Percentiles rank a stretch among this genome's conserved stretches.
These are phyloP conservation scores for Laguncularia racemosa DNA, from an alignment of 345 rosid species.

Conservation along the genomic window DNA sequence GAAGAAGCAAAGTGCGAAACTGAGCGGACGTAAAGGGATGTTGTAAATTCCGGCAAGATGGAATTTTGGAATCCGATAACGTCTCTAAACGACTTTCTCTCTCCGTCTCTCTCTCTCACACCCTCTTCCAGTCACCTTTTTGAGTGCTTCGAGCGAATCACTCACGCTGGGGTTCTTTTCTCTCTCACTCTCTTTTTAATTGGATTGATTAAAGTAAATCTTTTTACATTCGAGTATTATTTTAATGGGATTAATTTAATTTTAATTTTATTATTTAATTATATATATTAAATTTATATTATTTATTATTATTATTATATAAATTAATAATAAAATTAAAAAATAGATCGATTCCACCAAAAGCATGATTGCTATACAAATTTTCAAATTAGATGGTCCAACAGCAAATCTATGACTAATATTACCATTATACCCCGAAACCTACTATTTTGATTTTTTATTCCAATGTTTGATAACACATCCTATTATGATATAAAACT, in stretches of 20 bases:
- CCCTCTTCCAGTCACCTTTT: slow-evolving; percentile 29
- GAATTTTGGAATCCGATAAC: slow-evolving; percentile 79
- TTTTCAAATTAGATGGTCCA: slow-evolving; percentile 18
- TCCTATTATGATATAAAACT: too few species aligned
- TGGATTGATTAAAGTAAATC: too few species aligned
- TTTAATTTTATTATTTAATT: too few species aligned
- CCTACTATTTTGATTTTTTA: too few species aligned
- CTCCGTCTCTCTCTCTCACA: slow-evolving; percentile 21
- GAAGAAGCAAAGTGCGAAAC: slow-evolving; percentile 21
- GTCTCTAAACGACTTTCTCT: slow-evolving; percentile 44
- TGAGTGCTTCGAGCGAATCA: slow-evolving; percentile 35
- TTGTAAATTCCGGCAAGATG: slow-evolving; percentile 62
- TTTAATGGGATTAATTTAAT: too few species aligned
- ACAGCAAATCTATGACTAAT: neutral
- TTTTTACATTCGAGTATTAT: too few species aligned
- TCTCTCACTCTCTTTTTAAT: neutral
- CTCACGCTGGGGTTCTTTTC: slow-evolving; percentile 32
- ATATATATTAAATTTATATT: too few species aligned
- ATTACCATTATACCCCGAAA: slow-evolving; percentile 28
- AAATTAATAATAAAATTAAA: too few species aligned
- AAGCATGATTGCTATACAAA: too few species aligned
- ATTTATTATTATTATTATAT: too few species aligned
- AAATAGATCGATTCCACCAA: too few species aligned
- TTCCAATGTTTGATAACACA: too few species aligned
- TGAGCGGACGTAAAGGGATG: slow-evolving; percentile 56